Evolutionary conservation across 2,329 filamentous ascomycete species (phyloP).

Genomic region (Trichoderma aggressivum): DNA sequence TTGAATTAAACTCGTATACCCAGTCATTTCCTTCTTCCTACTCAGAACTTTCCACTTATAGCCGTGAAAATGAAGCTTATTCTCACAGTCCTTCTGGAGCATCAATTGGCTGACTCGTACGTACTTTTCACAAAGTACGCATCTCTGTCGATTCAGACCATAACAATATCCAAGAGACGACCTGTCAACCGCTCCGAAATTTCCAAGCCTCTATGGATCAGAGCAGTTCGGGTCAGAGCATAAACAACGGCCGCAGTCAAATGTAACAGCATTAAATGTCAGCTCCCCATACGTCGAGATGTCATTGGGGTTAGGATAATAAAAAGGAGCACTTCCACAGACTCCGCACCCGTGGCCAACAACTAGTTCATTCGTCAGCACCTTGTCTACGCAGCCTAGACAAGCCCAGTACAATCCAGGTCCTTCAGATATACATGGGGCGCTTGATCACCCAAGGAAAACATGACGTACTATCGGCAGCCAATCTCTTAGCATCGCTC

Average conservation of each 20-base stretch:
- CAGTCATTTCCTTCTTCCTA: background rate
- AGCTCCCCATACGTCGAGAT: background rate
- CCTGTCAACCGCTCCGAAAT: background rate
- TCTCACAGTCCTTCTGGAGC: background rate
- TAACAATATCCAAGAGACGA: background rate
- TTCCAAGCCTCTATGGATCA: background rate
- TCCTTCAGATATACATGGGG: background rate
- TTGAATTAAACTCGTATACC: background rate
- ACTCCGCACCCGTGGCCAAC: background rate
- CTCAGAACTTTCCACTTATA: background rate
- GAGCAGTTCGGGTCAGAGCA: background rate
- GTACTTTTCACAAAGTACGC: background rate
- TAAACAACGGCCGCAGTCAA: background rate
- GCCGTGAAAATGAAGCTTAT: background rate
- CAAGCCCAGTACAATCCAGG: background rate
- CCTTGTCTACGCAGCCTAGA: background rate
- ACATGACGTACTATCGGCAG: background rate
- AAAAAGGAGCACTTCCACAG: background rate
- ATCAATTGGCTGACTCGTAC: background rate
- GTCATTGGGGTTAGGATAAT: background rate
- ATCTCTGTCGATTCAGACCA: background rate
- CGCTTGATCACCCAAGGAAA: accelerated
- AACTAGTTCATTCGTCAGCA: background rate
- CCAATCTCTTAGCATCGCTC: background rate
- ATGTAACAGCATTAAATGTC: background rate